These are phyloP conservation scores for Henckelia pumila DNA, from an alignment of 257 asterid species.

Conservation along the genomic window DNA sequence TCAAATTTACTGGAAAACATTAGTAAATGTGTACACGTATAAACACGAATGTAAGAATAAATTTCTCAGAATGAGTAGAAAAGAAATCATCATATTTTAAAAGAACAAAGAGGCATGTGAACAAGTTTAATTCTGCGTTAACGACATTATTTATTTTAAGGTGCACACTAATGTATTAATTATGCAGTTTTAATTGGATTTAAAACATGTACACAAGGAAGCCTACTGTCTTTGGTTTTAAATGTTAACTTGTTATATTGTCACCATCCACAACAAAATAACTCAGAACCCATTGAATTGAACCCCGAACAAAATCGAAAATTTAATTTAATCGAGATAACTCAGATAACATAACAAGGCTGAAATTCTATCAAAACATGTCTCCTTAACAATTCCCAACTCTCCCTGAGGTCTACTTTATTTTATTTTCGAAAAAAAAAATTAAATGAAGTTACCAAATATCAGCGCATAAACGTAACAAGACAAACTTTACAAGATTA, in stretches of 20 bases:
- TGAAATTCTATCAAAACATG: neutral
- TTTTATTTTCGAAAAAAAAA: neutral
- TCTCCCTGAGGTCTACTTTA: neutral
- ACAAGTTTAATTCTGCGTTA: too few relatives aligned
- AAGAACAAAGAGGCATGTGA: neutral
- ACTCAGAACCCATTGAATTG: too few relatives aligned
- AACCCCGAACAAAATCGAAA: conserved; percentile 25
- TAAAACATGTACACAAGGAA: too few relatives aligned
- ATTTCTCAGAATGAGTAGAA: neutral
- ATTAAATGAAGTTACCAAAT: neutral
- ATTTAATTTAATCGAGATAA: conserved; percentile 82
- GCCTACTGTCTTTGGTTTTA: too few relatives aligned
- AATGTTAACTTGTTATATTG: too few relatives aligned
- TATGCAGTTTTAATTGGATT: too few relatives aligned
- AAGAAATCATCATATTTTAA: too few relatives aligned
- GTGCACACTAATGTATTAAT: too few relatives aligned
- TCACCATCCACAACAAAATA: too few relatives aligned
- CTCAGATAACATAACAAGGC: neutral
- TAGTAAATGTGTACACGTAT: neutral
- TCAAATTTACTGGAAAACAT: neutral
- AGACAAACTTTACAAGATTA: conserved; percentile 22
- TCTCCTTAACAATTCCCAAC: neutral
- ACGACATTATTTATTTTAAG: too few relatives aligned
- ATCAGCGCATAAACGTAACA: neutral
- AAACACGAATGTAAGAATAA: neutral